phyloP scores from a whole-genome alignment of 148 eudicot genomes.

The Chenopodium suecicum region DNA sequence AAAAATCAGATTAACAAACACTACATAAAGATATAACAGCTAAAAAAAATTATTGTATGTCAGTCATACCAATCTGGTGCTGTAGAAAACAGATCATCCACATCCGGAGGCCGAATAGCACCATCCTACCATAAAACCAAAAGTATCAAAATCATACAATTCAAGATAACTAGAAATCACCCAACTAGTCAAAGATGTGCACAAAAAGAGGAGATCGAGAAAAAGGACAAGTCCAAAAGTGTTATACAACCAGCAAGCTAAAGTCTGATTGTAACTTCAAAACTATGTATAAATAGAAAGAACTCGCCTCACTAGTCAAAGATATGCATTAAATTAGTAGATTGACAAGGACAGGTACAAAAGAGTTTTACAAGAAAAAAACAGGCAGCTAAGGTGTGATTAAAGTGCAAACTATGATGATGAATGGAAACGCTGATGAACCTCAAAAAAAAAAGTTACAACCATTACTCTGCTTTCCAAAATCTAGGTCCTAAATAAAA shows the following conservation, averaged over 20 bases:
- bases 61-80: slow-evolving; percentile 78
- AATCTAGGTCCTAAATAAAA: no score
- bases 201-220: neutral
- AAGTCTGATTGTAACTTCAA: neutral
- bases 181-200: neutral
- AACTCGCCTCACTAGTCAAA: neutral
- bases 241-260: neutral
- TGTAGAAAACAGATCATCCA: slow-evolving; percentile 87
- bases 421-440: neutral
- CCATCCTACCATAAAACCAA: slow-evolving; percentile 55
- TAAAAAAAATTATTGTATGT: neutral
- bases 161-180: neutral
- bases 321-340: neutral
- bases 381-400: neutral
- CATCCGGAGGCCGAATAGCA: slow-evolving; percentile 56
- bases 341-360: neutral
- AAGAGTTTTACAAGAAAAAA: neutral
- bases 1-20: slow-evolving; percentile 11
- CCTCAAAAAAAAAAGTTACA: neutral
- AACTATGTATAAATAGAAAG: neutral
- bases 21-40: neutral
- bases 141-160: neutral
- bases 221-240: neutral
- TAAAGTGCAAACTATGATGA: neutral
- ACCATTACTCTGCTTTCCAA: neutral